Base-by-base conservation (phyloP, 179 eudicot genomes). In the Silene vulgaris region DNA sequence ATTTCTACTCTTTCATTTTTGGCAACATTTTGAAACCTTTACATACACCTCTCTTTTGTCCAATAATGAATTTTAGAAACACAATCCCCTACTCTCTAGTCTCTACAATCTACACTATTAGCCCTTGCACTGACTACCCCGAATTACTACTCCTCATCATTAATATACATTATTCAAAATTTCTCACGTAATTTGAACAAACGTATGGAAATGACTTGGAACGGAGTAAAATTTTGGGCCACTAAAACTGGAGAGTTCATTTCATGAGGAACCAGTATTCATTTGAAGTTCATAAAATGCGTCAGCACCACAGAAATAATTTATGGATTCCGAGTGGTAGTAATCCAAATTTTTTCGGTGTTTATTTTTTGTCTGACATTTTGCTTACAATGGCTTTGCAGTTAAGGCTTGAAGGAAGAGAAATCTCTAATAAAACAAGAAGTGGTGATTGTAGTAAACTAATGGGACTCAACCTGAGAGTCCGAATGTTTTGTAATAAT, bases 351-450 rank as follows among this genome's bases (percentile, higher is more conserved):
- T 26, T 64, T 19, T 52, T 52, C 13, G 5, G 12, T 56, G 5
- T 16, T 5, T 5, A 29, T 8, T 2, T 17, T 1, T 19, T 21
- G 54, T 29, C 48, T 76, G 37, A 76, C 26, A 30, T 37, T 21
- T 61, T 45, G 7, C 66, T 77, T 71, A 17, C 50, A 29, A 62
- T 71, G 75, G 50, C 64, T 26, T 70, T 77, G 75, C 79, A 77
- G 79, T 1, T 77, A 77, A 66, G 67, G 70, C 69, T 17, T 40
- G 13, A 40, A 54, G 52, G 69, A 60, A 32, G 48, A 52, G 5
- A 26, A 43, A 19, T n/a, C 37, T 32, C 11, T 14, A 54, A 76
- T 67, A 76, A 62, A 69, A 13, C 16, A 61, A 50, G n/a, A 17
- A 8, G 32, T 12, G 52, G 6, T 20, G 6, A 29, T 48, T 30